Conservation (phyloP, 441 rosid species). For the Corymbia citriodora region DNA sequence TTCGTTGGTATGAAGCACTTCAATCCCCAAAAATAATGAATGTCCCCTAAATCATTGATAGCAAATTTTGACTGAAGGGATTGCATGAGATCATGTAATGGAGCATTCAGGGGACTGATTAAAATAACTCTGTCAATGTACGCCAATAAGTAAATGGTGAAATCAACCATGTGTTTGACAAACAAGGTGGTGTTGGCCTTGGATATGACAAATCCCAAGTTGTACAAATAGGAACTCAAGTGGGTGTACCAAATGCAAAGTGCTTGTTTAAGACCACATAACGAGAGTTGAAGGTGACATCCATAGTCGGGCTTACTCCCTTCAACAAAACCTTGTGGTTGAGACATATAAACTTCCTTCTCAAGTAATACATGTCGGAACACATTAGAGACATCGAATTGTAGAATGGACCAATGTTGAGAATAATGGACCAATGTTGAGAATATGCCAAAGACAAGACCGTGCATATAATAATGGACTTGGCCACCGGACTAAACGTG, state of each 20-base stretch:
- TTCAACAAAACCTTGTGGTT: background rate
- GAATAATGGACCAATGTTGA: background rate
- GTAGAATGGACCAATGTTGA: background rate
- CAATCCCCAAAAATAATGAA: background rate
- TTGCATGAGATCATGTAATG: too few relatives aligned
- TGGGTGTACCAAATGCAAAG: background rate
- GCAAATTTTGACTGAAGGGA: background rate
- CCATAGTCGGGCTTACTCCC: background rate
- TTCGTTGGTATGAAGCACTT: background rate
- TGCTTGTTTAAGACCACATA: background rate
- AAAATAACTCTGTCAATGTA: background rate
- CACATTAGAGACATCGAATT: background rate
- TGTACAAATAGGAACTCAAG: background rate
- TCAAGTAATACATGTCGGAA: background rate
- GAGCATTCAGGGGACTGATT: too few relatives aligned
- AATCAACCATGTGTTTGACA: background rate
- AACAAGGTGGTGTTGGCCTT: background rate
- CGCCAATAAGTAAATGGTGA: background rate
- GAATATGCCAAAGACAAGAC: background rate
- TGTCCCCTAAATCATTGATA: background rate
- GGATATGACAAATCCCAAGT: background rate
- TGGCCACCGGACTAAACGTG: background rate
- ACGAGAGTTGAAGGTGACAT: background rate
- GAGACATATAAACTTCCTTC: background rate
- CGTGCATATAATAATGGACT: background rate